Evolutionary conservation across 805 yeast genomes (phyloP), one percentile per base, ranked within the genome.

Genomic region (Hagleromyces aurorensis): DNA sequence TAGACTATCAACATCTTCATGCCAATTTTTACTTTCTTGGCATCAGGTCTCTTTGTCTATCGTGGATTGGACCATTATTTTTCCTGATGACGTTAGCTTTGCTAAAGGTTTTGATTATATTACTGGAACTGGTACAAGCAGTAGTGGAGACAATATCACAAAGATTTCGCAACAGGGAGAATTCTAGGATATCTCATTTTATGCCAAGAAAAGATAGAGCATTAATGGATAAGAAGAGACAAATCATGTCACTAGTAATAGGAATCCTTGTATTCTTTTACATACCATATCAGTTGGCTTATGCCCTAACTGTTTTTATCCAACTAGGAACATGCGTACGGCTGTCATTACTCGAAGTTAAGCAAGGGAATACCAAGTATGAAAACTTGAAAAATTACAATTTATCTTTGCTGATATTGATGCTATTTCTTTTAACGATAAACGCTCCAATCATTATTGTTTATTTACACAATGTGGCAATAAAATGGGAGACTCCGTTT

Each of bases 221-320:
- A 11, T 19, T 35, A 13, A 27, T 37, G 25, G 38, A 32, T 33
- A 49, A 54, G 17, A 46, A 59, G 6, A 48, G 59, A 27, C 5
- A 46, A 3, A 5, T 64, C n/a, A 58, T 65, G 2, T 54, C 63
- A 4, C 34, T 59, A 0, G 23, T 64, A 0, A 41, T n/a, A n/a
- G n/a, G n/a, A n/a, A n/a, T n/a, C n/a, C 51, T 66, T 13, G 78
- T 80, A 3, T 61, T 75, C 17, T 56, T 78, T 14, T 80, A 77
- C 47, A 58, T 83, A 9, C 96, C 96, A 0, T 86, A 77, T 48
- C 95, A 86, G 50, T 68, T 85, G 49, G 87, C 83, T 2, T 83
- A 69, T 44, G 59, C 74, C 6, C 65, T 81, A 6, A 67, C 78
- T 25, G 61, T 73, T 26, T 16, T 73, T 7, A 67, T 79, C 2